Evolutionary conservation across 306 rosid genomes (phyloP).

Genomic region (Spatholobus suberectus): DNA sequence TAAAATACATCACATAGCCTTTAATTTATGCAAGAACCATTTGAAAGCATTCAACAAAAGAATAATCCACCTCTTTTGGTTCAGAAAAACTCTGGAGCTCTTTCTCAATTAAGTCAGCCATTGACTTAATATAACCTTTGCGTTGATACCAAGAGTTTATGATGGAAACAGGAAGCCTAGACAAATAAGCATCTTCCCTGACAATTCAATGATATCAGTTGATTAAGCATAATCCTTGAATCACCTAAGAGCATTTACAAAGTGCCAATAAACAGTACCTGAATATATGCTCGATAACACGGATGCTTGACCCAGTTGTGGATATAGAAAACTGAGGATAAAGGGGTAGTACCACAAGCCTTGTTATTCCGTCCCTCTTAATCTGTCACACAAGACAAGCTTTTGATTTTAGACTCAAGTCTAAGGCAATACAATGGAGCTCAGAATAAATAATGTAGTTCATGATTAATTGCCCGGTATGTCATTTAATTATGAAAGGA

Average conservation of each 20-base stretch:
- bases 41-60: conserved; percentile 26
- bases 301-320: conserved; percentile 98
- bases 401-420: conserved; percentile 32
- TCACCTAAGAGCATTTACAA: conserved; percentile 29
- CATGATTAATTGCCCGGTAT: conserved; percentile 1
- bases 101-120: conserved; percentile 90
- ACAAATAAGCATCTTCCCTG: conserved; percentile 86
- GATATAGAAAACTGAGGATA: conserved; percentile 99
- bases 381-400: conserved; percentile 61
- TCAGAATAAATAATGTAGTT: conserved; percentile 14
- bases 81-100: conserved; percentile 71
- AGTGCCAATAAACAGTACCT: conserved; percentile 56
- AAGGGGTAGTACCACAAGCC: conserved; percentile 94
- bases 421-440: conserved; percentile 29
- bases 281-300: conserved; percentile 78
- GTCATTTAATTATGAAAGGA: conserved; percentile 20
- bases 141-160: conserved; percentile 97
- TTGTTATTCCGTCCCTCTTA: conserved; percentile 87
- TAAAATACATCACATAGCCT: conserved; percentile 21
- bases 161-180: conserved; percentile 85
- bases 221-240: conserved; percentile 29
- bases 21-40: background rate
- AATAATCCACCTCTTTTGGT: conserved; percentile 74
- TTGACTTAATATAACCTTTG: conserved; percentile 86
- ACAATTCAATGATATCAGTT: conserved; percentile 45